Percentiles rank a stretch among this genome's conserved stretches.
Evolutionary conservation across 2,329 filamentous ascomycete genomes (phyloP).

Genomic region (Tolypocladium guangdongense): DNA sequence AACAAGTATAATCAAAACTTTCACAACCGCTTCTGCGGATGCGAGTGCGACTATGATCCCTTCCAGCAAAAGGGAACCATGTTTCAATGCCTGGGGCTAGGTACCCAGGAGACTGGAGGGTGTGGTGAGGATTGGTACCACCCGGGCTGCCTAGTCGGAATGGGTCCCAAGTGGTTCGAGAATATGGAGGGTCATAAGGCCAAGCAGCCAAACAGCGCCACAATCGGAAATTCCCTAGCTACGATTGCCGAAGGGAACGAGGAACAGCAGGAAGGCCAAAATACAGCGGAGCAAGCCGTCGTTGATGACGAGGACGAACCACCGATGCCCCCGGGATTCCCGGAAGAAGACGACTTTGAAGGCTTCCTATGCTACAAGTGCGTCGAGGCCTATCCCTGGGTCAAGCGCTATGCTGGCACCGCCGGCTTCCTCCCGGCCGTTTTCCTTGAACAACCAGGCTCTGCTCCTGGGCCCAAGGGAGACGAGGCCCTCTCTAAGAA

Average conservation of each 20-base stretch:
- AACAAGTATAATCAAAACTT: constrained; percentile 98
- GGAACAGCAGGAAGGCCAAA: constrained; percentile 11
- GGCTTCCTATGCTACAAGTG: constrained; percentile 92
- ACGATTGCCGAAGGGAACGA: constrained; percentile 41
- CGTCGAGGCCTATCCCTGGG: constrained; percentile 77
- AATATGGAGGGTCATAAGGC: constrained; percentile 28
- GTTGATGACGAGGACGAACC: constrained; percentile 45
- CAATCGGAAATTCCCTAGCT: constrained; percentile 22
- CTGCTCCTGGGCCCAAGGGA: not conserved
- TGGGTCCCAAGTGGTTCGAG: constrained; percentile 63
- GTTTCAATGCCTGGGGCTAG: constrained; percentile 91
- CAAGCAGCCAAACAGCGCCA: not conserved
- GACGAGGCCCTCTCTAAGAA: constrained; percentile 38
- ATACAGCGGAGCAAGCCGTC: constrained; percentile 15
- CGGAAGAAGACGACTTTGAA: constrained; percentile 79
- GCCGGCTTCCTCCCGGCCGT: constrained; percentile 70
- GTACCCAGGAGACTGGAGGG: constrained; percentile 67
- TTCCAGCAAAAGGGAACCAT: constrained; percentile 89
- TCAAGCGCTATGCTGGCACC: constrained; percentile 75
- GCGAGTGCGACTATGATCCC: constrained; percentile 77
- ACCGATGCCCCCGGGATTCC: constrained; percentile 76
- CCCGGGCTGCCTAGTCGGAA: constrained; percentile 78
- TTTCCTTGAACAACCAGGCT: constrained; percentile 26
- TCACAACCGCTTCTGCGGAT: constrained; percentile 83
- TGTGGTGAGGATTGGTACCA: constrained; percentile 99